phyloP scores from a whole-genome alignment of 169 alveolate species.

The Eimeria necatrix region DNA sequence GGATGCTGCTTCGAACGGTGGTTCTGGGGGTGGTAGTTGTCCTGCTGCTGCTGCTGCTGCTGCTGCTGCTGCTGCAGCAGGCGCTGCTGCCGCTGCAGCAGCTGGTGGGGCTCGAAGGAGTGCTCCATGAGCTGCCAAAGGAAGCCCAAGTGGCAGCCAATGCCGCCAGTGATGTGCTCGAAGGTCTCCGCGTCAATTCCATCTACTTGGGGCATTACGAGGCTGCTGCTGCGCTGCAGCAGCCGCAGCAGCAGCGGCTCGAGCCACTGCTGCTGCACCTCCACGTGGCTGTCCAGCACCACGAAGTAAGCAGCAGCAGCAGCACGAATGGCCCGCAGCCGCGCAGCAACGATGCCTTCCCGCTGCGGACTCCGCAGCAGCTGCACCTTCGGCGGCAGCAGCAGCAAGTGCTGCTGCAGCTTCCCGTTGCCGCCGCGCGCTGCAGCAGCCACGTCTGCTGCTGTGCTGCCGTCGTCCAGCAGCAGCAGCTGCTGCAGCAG shows the following conservation, averaged over 20 bases:
- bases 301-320: constrained; percentile 83
- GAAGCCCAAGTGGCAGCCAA: constrained; percentile 87
- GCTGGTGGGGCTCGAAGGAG: constrained; percentile 80
- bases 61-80: constrained; percentile 43
- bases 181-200: constrained; percentile 86
- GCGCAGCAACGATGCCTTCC: constrained; percentile 88
- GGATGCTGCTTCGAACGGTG: constrained; percentile 50
- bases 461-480: constrained; percentile 85
- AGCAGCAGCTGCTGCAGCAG: constrained; percentile 84
- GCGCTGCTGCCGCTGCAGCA: constrained; percentile 63
- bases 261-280: constrained; percentile 86
- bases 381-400: constrained; percentile 82
- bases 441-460: not conserved
- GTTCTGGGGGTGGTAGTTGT: too few relatives aligned
- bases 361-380: constrained; percentile 83
- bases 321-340: constrained; percentile 85
- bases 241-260: constrained; percentile 86
- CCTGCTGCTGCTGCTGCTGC: not conserved
- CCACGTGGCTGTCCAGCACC: constrained; percentile 87
- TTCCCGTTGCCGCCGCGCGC: not conserved
- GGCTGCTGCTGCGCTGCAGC: constrained; percentile 77
- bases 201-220: constrained; percentile 88
- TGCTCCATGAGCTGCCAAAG: constrained; percentile 87
- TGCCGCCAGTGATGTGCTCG: constrained; percentile 84
- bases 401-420: constrained; percentile 60